phyloP scores from a whole-genome alignment of 2,329 filamentous ascomycete genomes.

The Pseudocercospora musae region DNA sequence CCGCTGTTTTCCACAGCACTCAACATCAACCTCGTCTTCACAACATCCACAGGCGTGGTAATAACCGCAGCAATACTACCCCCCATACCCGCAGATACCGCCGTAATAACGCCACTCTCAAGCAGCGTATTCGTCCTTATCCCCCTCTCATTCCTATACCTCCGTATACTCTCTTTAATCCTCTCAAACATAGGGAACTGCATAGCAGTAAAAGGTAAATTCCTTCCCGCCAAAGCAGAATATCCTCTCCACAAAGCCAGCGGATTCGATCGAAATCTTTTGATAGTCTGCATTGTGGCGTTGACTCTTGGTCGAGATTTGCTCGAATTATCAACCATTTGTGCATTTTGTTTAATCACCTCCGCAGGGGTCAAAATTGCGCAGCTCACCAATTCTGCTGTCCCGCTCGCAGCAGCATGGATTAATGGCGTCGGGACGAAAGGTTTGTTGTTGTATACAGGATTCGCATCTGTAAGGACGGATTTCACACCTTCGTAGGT shows the following conservation, averaged over 20 bases:
- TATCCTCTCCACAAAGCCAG: slow-evolving; percentile 67
- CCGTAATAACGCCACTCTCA: slow-evolving; percentile 70
- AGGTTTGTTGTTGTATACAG: slow-evolving; percentile 40
- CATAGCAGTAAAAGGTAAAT: slow-evolving; percentile 81
- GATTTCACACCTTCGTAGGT: slow-evolving; percentile 78
- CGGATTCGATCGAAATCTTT: slow-evolving; percentile 54
- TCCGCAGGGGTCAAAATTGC: slow-evolving; percentile 84
- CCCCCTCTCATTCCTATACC: slow-evolving; percentile 41
- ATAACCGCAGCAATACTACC: slow-evolving; percentile 72
- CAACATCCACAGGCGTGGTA: slow-evolving; percentile 86
- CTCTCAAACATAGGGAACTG: slow-evolving; percentile 86
- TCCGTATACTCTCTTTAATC: slow-evolving; percentile 55
- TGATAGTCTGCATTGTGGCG: slow-evolving; percentile 56
- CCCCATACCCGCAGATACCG: slow-evolving; percentile 67
- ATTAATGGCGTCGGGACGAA: slow-evolving; percentile 65
- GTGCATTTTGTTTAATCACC: slow-evolving; percentile 90
- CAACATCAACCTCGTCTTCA: slow-evolving; percentile 89
- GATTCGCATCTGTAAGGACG: slow-evolving; percentile 52
- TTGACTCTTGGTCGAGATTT: slow-evolving; percentile 35
- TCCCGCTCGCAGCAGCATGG: slow-evolving; percentile 69
- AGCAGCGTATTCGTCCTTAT: slow-evolving; percentile 47
- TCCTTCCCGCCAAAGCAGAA: slow-evolving; percentile 74
- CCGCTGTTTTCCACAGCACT: slow-evolving; percentile 47
- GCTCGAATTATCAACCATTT: slow-evolving; percentile 62
- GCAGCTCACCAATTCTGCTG: slow-evolving; percentile 80